Evolutionary conservation across 106 monocot genomes (phyloP), one percentile per base, ranked within the genome.

Genomic region (Apostasia ramifera): DNA sequence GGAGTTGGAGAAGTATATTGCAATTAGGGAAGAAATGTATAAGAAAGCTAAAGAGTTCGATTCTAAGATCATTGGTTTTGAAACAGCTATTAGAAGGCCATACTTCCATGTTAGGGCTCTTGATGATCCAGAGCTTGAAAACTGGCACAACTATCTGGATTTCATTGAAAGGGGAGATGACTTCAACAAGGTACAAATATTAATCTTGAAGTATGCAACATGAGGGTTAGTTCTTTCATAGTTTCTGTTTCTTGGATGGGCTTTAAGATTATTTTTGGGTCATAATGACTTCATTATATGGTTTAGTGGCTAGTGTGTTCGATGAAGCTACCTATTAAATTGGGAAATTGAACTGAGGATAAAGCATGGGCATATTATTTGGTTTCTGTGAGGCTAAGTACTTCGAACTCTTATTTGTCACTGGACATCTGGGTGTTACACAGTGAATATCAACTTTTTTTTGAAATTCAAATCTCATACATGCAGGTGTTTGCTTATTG

Each of bases 401-500:
- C 79, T 92, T 83, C 76, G 83, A 87, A 79, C 86, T 73, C 65
- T 85, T 79, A 80, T 88, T 88, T 86, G 88, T 84, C 80, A 88
- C 76, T 89, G 82, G 92, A 78, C 75, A 68, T 89, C 85, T 86
- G 86, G 91, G 91, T 78, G 65, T 82, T 86, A 61, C 48, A 71
- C 40, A 72, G 69, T 70, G 78, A 83, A 75, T 85, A 68, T 72
- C 56, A 66, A 50, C 26, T 26, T 26, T 53, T 59, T 70, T 83
- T 88, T 83, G 70, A 90, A 92, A 87, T 85, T 82, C 73, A 72
- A 83, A 97, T 97, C 92, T 97, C 89, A 89, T 92, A 92, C 56
- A 89, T 97, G 95, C 95, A 97, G 95, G 95, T 97, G 71, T 91
- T 82, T 89, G 91, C 83, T 91, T 84, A 88, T 73, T 92, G 87